Evolutionary conservation across 306 rosid genomes (phyloP), one percentile per base, ranked within the genome.

Genomic region (Prunus mira): DNA sequence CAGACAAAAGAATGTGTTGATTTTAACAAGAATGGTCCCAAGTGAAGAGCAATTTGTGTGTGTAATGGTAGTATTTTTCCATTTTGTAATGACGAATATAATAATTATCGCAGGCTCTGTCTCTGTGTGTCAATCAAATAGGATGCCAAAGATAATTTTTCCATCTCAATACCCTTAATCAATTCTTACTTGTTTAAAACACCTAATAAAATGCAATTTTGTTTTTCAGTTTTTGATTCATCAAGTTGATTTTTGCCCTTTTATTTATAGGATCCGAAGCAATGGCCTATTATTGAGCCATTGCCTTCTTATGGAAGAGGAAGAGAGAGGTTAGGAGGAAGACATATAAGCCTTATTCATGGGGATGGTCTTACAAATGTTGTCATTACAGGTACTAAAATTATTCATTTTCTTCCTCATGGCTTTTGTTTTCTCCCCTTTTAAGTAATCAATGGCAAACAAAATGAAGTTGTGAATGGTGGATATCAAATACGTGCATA

Each of bases 241-340:
- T 73, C 12, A 69, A 6, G 38, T 55, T 3, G 57, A 49, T 47
- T 71, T 56, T 38, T 43, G 1, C n/a, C 71, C 41, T 56, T 58
- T 61, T 62, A 58, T 75, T 58, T 17, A 41, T 75, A 95, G 98
- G 97, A 95, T 64, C 88, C 80, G 12, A 79, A 84, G 60, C 93
- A 95, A 62, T 95, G 97, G 97, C 97, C 98, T 62, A 63, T 95
- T 78, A 87, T 95, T 72, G 93, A 89, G 83, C 90, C 98, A 17
- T 77, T 95, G 63, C 97, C 98, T 65, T 90, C 97, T 19, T 95
- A 92, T 81, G 98, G 97, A 80, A 87, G 98, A 87, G 98, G 98
- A 19, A 90, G 98, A 77, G 98, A 95, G 88, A 86, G 98, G 76
- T 60, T 87, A 50, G 98, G 98, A 66, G 97, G 96, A 77, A 92